Conservation (phyloP, 78 protist species). For the Isochrysis galbana region DNA sequence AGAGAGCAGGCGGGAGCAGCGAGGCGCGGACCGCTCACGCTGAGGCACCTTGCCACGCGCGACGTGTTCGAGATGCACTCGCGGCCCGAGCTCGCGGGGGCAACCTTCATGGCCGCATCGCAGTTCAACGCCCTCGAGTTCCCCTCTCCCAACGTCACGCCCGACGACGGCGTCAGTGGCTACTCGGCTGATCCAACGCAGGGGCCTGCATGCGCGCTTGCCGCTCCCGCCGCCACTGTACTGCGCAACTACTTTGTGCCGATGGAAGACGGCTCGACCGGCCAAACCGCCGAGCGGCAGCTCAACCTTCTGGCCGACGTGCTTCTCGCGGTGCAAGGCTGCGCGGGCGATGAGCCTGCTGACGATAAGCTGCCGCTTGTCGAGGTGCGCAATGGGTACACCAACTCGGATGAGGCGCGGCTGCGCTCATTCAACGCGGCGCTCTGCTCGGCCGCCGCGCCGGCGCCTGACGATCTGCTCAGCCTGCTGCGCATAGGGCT, state of each 20-base stretch:
- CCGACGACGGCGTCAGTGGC: neutral
- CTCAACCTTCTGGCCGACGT: neutral
- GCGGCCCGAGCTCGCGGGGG: neutral
- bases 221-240: conserved; percentile 23
- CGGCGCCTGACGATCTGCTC: neutral
- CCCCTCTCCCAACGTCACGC: neutral
- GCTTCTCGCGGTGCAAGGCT: neutral
- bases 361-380: too few species aligned
- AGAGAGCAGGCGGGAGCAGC: conserved; percentile 15
- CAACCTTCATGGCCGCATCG: conserved; percentile 27
- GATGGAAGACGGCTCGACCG: neutral
- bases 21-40: neutral
- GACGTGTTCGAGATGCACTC: neutral
- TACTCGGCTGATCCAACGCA: conserved; percentile 23
- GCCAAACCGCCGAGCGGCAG: neutral
- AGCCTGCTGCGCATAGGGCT: neutral
- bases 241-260: conserved; percentile 34
- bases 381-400: neutral
- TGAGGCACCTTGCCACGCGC: neutral
- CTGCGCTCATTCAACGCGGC: neutral
- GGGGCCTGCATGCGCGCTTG: conserved; percentile 44
- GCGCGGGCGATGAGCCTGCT: too few species aligned
- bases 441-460: neutral
- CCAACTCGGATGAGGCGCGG: neutral
- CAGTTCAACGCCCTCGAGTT: conserved; percentile 47